Base-by-base conservation (phyloP, 495 filamentous ascomycete species). In the Aspergillus campestris region DNA sequence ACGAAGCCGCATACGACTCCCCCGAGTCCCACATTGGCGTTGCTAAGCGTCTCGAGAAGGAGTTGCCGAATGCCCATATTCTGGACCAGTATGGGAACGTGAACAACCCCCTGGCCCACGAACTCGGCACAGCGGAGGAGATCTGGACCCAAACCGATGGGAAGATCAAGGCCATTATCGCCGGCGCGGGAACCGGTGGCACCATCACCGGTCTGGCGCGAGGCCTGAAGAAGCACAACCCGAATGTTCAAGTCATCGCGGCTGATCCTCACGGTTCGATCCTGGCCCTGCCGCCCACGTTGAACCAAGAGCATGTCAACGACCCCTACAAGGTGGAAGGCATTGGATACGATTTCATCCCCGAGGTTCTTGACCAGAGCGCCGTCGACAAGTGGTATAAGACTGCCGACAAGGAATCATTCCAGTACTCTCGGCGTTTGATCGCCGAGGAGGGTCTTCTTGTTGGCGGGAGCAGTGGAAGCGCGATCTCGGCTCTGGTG, bases 1-100 rank as follows among this genome's bases (percentile, higher is more conserved):
- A 94, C 15, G 86, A 94, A 66, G 92, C 92, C 8, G 92, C 92
- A 27, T 96, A 74, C 60, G 94, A 99, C 63, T 82, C 81, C 9
- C 92, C 92, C 31, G 94, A 99, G 72, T 89, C 84, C 14, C 94
- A 99, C 59, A 99, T 99, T 47, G 91, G 92, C 41, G 92, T 99
- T 31, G 92, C 92, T 8, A 77, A 77, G 49, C 81, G 90, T 30
- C 73, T 99, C 48, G 75, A 92, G 62, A 94, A 95, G 67, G 94
- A 97, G 72, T 82, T 97, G 36, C 94, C 94, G 7, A 94, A 96
- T 52, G 88, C 89, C 3, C 88, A 94, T 64, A 99, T 99, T 52
- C 66, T 99, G 45, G 92, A 99, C 60, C 92, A 99, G 64, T 99
- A 99, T 60, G 79, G 79, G 30, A 99, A 99, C 60, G 66, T 67